A percentile compares a stretch with the other conserved stretches of the same genome.
phyloP scores from a whole-genome alignment of 371 early-diverging fungal species.

The Rhizopus sp. region DNA sequence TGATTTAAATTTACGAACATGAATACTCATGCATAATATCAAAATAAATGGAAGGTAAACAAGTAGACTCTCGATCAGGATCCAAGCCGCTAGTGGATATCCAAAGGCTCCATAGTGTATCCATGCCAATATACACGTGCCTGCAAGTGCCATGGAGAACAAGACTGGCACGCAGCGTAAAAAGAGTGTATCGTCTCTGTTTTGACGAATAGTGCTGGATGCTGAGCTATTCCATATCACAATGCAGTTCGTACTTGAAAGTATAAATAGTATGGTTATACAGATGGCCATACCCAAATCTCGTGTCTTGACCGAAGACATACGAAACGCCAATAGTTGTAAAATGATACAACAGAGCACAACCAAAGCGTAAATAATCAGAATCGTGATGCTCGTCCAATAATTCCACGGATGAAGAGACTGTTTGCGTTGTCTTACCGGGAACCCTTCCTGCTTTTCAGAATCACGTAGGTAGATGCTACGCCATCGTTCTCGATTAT shows the following conservation, averaged over 20 bases:
- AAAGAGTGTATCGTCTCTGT: slow-evolving; percentile 24
- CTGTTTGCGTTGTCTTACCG: slow-evolving; percentile 3
- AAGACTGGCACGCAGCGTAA: slow-evolving; percentile 23
- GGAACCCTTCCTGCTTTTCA: slow-evolving; percentile 17
- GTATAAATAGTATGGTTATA: slow-evolving; percentile 4
- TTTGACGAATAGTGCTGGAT: slow-evolving; percentile 19
- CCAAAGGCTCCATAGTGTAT: slow-evolving; percentile 11
- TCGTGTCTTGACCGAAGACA: neutral
- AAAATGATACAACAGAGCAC: slow-evolving; percentile 10
- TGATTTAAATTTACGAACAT: slow-evolving; percentile 20
- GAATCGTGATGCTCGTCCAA: slow-evolving; percentile 12
- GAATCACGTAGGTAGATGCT: slow-evolving; percentile 27
- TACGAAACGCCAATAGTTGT: neutral
- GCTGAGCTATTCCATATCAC: slow-evolving; percentile 13
- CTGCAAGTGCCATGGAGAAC: slow-evolving; percentile 21
- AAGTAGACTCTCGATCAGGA: slow-evolving; percentile 17
- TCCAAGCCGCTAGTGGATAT: slow-evolving; percentile 10
- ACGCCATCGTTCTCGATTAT: slow-evolving; percentile 28
- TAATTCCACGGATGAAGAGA: slow-evolving; percentile 21
- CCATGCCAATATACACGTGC: slow-evolving; percentile 30
- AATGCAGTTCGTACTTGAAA: slow-evolving; percentile 8
- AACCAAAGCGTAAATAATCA: slow-evolving; percentile 11
- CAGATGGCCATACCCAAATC: slow-evolving; percentile 17
- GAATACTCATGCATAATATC: slow-evolving; percentile 23
- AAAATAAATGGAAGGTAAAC: slow-evolving; percentile 20